These are phyloP conservation scores for Rhynchospora tenuis DNA, from an alignment of 176 grass and related monocot genomes.

Conservation along the genomic window DNA sequence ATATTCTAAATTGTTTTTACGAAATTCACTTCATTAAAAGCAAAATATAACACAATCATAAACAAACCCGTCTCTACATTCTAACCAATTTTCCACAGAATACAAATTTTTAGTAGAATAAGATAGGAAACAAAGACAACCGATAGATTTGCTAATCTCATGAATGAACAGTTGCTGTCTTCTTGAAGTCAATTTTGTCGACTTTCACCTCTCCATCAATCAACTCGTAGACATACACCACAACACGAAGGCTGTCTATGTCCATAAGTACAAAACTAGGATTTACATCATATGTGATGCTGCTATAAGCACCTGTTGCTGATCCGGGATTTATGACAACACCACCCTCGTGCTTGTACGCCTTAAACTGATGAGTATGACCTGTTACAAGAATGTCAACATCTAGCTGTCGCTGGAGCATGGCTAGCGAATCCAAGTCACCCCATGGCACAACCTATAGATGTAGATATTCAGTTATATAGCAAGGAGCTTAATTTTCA, in stretches of 20 bases:
- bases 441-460: conserved; percentile 95
- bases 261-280: conserved; percentile 97
- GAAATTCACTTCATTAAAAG: not conserved
- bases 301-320: conserved; percentile 83
- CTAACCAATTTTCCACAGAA: not conserved
- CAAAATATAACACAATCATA: conserved; percentile 1
- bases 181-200: conserved; percentile 98
- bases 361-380: conserved; percentile 95
- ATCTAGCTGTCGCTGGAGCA: conserved; percentile 91
- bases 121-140: not conserved
- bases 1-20: not conserved
- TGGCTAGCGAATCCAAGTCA: conserved; percentile 89
- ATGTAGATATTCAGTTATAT: not conserved
- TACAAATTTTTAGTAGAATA: not conserved
- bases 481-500: not conserved
- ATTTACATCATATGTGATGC: conserved; percentile 94
- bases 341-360: conserved; percentile 95
- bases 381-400: conserved; percentile 98
- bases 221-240: conserved; percentile 95
- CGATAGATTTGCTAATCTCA: not conserved
- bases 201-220: conserved; percentile 98
- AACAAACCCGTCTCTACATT: not conserved
- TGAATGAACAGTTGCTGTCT: conserved; percentile 53
- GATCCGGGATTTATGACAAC: conserved; percentile 95
- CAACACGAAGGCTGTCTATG: conserved; percentile 88